Evolutionary conservation across 2,329 filamentous ascomycete genomes (phyloP).

Genomic region (Cladosporium cucumerinum): DNA sequence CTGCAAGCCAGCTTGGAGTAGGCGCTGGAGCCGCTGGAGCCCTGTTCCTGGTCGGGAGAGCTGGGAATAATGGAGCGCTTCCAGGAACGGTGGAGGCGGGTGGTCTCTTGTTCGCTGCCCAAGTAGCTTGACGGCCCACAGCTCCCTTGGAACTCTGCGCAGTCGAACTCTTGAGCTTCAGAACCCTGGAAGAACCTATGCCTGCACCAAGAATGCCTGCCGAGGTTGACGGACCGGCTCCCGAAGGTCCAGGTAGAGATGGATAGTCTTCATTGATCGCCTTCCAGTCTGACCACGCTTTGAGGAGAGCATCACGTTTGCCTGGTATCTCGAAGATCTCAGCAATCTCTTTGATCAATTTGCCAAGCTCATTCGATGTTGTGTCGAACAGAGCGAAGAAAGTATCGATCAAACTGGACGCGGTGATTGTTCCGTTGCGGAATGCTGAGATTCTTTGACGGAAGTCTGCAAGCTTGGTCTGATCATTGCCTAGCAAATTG

Average conservation of each 20-base stretch:
- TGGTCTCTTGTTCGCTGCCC: conserved; percentile 43
- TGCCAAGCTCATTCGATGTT: conserved; percentile 75
- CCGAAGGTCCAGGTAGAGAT: conserved; percentile 71
- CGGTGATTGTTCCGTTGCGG: conserved; percentile 64
- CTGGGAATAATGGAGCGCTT: conserved; percentile 25
- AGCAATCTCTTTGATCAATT: conserved; percentile 83
- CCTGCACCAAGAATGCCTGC: conserved; percentile 49
- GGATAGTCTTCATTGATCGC: conserved; percentile 96
- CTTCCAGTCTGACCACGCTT: conserved; percentile 92
- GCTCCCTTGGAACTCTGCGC: conserved; percentile 63
- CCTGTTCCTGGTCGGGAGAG: conserved; percentile 25
- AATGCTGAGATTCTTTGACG: conserved; percentile 76
- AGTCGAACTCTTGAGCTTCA: conserved; percentile 67
- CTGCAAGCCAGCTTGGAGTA: conserved; percentile 30
- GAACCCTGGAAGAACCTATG: conserved; percentile 57
- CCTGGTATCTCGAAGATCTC: conserved; percentile 83
- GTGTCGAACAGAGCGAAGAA: conserved; percentile 86
- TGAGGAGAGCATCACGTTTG: conserved; percentile 70
- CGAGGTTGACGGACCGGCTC: conserved; percentile 58
- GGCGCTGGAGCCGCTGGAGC: conserved; percentile 20
- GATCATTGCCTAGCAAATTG: conserved; percentile 74
- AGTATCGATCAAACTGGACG: conserved; percentile 75
- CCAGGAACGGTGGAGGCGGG: conserved; percentile 19
- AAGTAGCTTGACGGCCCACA: conserved; percentile 56
- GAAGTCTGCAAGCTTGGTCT: conserved; percentile 72